phyloP scores from a whole-genome alignment of 1,284 basidiomycete species.

The Ceraceosorus guamensis region DNA sequence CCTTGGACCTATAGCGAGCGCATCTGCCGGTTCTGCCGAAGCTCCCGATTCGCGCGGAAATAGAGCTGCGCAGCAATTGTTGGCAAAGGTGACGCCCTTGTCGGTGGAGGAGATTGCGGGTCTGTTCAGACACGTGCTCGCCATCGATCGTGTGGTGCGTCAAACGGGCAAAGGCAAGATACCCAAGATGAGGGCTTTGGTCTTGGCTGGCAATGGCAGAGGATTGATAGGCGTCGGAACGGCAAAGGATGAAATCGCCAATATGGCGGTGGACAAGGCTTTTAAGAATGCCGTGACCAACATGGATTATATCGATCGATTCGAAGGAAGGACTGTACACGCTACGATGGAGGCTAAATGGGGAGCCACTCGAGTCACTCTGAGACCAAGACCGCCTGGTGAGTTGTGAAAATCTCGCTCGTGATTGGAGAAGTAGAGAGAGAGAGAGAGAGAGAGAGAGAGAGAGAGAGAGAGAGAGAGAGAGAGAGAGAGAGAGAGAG shows the following conservation, averaged over 20 bases:
- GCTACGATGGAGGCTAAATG: constrained; percentile 71
- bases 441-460: no score
- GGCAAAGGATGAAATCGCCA: constrained; percentile 65
- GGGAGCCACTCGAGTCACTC: constrained; percentile 71
- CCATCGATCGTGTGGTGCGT: constrained; percentile 58
- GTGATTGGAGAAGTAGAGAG: no score
- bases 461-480: no score
- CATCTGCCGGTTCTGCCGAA: constrained; percentile 22
- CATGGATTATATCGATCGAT: constrained; percentile 83
- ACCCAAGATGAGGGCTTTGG: constrained; percentile 60
- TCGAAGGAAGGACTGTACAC: constrained; percentile 84
- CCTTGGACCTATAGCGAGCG: no score
- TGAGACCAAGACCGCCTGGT: constrained; percentile 70
- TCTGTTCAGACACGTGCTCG: constrained; percentile 41
- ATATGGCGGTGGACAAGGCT: constrained; percentile 61
- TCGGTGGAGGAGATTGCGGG: constrained; percentile 31
- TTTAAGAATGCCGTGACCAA: constrained; percentile 68
- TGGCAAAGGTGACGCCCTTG: constrained; percentile 42
- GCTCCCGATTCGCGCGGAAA: no score
- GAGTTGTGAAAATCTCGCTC: constrained; percentile 7
- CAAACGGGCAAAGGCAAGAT: constrained; percentile 83
- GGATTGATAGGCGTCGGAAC: constrained; percentile 86
- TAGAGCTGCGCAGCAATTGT: constrained; percentile 33
- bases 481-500: no score
- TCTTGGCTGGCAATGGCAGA: constrained; percentile 72